These are phyloP conservation scores for Leptographium radiaticola DNA, from an alignment of 2,329 filamentous ascomycete genomes.

Conservation along the genomic window DNA sequence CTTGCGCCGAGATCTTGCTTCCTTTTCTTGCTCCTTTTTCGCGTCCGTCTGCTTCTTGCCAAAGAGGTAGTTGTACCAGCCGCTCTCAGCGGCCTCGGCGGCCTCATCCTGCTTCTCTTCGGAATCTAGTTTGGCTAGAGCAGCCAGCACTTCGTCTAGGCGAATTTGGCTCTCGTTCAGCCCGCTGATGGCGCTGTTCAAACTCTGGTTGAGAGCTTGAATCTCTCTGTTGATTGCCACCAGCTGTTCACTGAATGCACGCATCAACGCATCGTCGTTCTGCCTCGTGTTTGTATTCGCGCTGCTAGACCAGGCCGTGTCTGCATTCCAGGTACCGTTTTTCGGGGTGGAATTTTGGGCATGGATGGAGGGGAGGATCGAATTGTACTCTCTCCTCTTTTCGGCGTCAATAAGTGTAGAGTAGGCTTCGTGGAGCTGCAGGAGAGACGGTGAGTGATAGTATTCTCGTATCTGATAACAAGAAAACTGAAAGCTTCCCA, in stretches of 20 bases:
- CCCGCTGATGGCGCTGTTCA: neutral
- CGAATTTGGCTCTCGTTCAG: neutral
- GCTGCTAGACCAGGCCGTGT: neutral
- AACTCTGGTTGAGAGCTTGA: neutral
- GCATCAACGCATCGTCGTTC: neutral
- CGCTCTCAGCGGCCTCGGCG: neutral
- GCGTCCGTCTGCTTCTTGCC: neutral
- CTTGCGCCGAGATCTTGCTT: neutral
- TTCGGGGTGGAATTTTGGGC: neutral
- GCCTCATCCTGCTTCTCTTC: neutral
- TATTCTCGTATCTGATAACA: neutral
- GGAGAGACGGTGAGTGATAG: neutral
- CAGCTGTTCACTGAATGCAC: neutral
- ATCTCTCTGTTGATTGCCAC: neutral
- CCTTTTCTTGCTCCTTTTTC: no score
- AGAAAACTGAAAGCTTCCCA: neutral
- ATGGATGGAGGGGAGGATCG: neutral
- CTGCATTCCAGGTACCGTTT: no score
- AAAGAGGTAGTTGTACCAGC: neutral
- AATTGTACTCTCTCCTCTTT: neutral
- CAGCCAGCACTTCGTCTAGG: neutral
- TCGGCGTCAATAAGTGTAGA: neutral
- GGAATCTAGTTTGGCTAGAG: neutral
- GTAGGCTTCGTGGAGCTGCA: neutral
- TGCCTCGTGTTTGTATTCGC: neutral